Percentiles rank a stretch among this genome's conserved stretches.
These are phyloP conservation scores for Lachnellula occidentalis DNA, from an alignment of 2,329 filamentous ascomycete genomes.

Conservation along the genomic window DNA sequence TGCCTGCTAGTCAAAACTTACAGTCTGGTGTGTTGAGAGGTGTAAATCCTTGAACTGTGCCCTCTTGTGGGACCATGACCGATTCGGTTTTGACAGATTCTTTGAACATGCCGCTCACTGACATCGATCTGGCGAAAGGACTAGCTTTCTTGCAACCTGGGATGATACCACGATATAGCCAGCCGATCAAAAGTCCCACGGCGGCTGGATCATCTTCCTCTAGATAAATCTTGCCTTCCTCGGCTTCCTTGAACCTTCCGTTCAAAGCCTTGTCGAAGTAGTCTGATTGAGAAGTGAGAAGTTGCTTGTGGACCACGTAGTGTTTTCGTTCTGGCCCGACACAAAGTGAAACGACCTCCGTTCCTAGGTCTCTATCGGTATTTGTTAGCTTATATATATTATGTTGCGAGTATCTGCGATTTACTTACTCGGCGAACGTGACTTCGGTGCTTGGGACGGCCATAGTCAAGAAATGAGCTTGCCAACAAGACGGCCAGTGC, in stretches of 20 bases:
- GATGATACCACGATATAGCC: constrained; percentile 17
- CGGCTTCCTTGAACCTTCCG: constrained; percentile 18
- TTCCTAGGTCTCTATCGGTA: constrained; percentile 17
- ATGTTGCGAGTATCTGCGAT: neutral
- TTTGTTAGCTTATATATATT: neutral
- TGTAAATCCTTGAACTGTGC: neutral
- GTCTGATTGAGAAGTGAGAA: constrained; percentile 19
- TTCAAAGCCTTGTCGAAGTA: constrained; percentile 24
- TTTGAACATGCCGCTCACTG: neutral
- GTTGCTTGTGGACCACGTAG: constrained; percentile 22
- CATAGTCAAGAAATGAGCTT: neutral
- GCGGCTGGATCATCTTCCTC: constrained; percentile 15
- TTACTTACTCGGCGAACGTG: constrained; percentile 3
- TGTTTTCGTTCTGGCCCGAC: constrained; percentile 18
- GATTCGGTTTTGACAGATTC: neutral
- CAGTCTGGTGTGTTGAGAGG: too few relatives aligned
- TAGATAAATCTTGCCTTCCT: constrained; percentile 13
- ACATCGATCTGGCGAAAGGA: neutral
- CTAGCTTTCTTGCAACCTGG: constrained; percentile 2
- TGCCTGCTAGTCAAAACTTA: too few relatives aligned
- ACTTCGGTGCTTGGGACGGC: neutral
- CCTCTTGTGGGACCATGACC: neutral
- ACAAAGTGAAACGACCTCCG: constrained; percentile 15
- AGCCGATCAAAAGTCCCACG: constrained; percentile 18
- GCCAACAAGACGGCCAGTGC: neutral